These are phyloP conservation scores for Psidium guajava DNA, from an alignment of 345 rosid genomes.

Conservation along the genomic window DNA sequence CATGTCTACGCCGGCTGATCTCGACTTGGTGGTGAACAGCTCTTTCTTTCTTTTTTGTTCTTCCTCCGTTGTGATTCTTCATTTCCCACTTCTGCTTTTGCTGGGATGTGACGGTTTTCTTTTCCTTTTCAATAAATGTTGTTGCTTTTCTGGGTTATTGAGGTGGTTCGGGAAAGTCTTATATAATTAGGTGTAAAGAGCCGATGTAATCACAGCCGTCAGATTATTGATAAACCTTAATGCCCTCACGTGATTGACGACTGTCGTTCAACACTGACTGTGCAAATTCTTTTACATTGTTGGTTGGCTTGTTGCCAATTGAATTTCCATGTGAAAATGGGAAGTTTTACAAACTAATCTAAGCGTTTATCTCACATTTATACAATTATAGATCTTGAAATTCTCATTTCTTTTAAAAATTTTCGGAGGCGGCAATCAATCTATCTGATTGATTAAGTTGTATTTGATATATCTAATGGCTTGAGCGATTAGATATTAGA, in stretches of 20 bases:
- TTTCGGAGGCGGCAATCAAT: neutral
- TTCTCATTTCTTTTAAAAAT: neutral
- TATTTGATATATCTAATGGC: neutral
- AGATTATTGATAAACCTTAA: neutral
- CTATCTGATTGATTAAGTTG: neutral
- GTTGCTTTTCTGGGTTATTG: neutral
- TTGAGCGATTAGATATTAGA: neutral
- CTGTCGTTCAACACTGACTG: neutral
- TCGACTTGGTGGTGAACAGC: neutral
- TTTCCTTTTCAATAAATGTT: neutral
- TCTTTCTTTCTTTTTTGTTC: neutral
- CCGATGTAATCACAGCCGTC: neutral
- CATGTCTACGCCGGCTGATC: slow-evolving; percentile 77
- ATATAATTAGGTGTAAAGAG: neutral
- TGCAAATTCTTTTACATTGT: neutral
- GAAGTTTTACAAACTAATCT: neutral
- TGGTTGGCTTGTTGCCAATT: neutral
- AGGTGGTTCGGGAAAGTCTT: neutral
- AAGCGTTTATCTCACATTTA: neutral
- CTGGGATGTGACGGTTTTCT: neutral
- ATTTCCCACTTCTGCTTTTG: neutral
- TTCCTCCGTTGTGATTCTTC: neutral
- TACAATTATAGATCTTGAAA: neutral
- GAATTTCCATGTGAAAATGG: neutral
- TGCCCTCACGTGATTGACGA: neutral